Percentiles rank a stretch among this genome's conserved stretches.
These are phyloP conservation scores for Fusarium gaditjirri DNA, from an alignment of 2,329 filamentous ascomycete genomes.

Conservation along the genomic window DNA sequence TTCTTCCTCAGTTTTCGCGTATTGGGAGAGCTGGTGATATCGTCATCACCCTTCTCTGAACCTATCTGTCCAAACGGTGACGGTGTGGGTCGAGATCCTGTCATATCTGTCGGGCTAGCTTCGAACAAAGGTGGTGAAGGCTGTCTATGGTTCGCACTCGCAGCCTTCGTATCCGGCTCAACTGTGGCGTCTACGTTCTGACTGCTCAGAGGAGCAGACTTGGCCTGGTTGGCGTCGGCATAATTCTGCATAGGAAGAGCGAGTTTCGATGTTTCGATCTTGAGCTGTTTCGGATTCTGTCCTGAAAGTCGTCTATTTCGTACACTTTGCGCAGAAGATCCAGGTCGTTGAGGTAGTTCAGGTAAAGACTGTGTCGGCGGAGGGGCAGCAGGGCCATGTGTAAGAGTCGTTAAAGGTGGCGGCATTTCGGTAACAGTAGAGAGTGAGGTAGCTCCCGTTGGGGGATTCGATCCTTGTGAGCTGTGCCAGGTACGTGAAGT, in stretches of 20 bases:
- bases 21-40: constrained; percentile 63
- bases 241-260: constrained; percentile 36
- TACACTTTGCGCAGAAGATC: constrained; percentile 63
- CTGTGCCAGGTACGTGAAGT: constrained; percentile 86
- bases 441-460: constrained; percentile 48
- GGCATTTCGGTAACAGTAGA: constrained; percentile 77
- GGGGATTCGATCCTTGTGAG: constrained; percentile 77
- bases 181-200: constrained; percentile 11
- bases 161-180: constrained; percentile 12
- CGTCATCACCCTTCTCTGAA: constrained; percentile 51
- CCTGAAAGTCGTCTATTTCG: constrained; percentile 83
- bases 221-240: constrained; percentile 19
- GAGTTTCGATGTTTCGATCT: constrained; percentile 77
- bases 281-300: constrained; percentile 82
- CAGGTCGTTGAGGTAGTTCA: constrained; percentile 53
- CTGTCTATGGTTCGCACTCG: constrained; percentile 26
- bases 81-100: constrained; percentile 33
- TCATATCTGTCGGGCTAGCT: constrained; percentile 43
- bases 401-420: constrained; percentile 31
- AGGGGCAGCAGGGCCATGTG: constrained; percentile 51
- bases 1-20: constrained; percentile 68
- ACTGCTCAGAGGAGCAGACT: constrained; percentile 18
- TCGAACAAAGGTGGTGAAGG: constrained; percentile 45
- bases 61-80: constrained; percentile 50
- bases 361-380: constrained; percentile 62